Conservation (phyloP, 805 yeast genomes). For the Candida parachauliodes region DNA sequence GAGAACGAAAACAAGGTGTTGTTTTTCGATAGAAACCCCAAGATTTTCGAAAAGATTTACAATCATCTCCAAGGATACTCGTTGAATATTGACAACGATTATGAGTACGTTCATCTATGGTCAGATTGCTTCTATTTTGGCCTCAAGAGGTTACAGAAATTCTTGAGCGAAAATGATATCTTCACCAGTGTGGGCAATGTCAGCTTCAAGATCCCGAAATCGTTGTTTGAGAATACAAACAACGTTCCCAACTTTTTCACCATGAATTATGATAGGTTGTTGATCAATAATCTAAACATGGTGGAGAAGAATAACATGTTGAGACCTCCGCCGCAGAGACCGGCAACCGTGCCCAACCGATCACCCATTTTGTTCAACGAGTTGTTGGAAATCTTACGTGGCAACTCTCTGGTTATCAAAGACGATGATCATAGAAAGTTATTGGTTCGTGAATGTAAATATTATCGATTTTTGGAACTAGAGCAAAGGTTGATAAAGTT, state of each 20-base stretch:
- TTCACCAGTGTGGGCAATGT: slow-evolving; percentile 57
- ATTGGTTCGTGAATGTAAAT: slow-evolving; percentile 67
- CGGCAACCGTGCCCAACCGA: slow-evolving; percentile 49
- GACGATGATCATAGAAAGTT: slow-evolving; percentile 54
- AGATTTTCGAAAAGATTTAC: slow-evolving; percentile 61
- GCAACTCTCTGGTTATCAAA: slow-evolving; percentile 45
- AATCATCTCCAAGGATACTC: slow-evolving; percentile 80
- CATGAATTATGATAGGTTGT: slow-evolving; percentile 51
- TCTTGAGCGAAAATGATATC: slow-evolving; percentile 51
- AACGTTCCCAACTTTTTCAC: slow-evolving; percentile 78
- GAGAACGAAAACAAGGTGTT: slow-evolving; percentile 42
- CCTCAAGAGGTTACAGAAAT: slow-evolving; percentile 50
- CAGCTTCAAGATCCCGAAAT: slow-evolving; percentile 57
- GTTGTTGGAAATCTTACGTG: slow-evolving; percentile 53
- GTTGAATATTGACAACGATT: slow-evolving; percentile 55
- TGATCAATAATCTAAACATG: slow-evolving; percentile 40
- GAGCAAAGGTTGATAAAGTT: slow-evolving; percentile 67
- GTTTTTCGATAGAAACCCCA: slow-evolving; percentile 72
- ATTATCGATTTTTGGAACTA: slow-evolving; percentile 69
- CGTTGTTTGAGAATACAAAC: slow-evolving; percentile 54
- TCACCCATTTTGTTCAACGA: slow-evolving; percentile 53
- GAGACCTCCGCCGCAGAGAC: slow-evolving; percentile 77
- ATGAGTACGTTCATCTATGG: slow-evolving; percentile 57
- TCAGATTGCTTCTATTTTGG: slow-evolving; percentile 73
- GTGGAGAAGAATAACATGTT: slow-evolving; percentile 45